phyloP scores from a whole-genome alignment of 441 rosid species.

The Populus hybrid region DNA sequence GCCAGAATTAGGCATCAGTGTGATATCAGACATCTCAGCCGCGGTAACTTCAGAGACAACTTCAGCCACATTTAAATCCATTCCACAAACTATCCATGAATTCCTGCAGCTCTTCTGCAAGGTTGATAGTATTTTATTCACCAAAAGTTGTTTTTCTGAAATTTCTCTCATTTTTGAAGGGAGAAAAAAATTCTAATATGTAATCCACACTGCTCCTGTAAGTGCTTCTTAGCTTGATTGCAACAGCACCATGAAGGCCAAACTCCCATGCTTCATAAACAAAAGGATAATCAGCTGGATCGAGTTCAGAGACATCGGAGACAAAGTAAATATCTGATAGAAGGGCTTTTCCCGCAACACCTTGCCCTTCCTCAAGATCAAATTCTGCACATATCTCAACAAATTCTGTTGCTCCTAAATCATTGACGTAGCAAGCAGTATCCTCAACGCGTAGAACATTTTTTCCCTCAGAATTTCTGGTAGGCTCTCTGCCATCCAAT shows the following conservation, averaged over 20 bases:
- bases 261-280: not conserved
- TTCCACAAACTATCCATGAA: too few relatives aligned
- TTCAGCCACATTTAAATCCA: too few relatives aligned
- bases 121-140: not conserved
- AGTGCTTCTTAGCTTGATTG: not conserved
- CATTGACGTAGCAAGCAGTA: not conserved
- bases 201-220: not conserved
- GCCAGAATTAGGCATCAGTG: too few relatives aligned
- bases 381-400: not conserved
- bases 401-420: not conserved
- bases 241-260: not conserved
- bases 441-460: not conserved
- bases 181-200: not conserved
- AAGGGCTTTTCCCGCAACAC: constrained; percentile 2
- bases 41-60: too few relatives aligned
- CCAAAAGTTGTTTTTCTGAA: not conserved
- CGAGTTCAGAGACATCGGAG: not conserved
- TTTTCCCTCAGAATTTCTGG: not conserved
- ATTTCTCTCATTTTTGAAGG: not conserved
- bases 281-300: not conserved
- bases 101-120: not conserved
- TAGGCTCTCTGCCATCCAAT: not conserved
- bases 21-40: too few relatives aligned
- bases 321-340: not conserved
- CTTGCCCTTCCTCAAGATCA: not conserved